These are phyloP conservation scores for Naganishia antarctica DNA, from an alignment of 768 basidiomycete species.

Conservation along the genomic window DNA sequence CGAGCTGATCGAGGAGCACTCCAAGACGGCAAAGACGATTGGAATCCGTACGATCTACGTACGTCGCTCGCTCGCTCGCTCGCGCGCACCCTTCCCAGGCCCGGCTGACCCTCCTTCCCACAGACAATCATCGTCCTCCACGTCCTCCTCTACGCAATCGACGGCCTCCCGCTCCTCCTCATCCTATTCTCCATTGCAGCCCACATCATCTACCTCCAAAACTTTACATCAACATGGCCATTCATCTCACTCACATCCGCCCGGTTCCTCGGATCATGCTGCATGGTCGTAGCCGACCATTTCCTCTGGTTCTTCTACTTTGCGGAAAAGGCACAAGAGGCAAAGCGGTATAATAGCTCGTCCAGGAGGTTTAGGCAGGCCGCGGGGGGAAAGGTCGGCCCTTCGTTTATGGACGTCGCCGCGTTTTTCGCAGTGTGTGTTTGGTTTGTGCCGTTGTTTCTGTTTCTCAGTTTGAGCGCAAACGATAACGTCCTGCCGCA, in stretches of 20 bases:
- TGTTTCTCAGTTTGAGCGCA: slow-evolving; percentile 91
- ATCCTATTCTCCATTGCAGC: slow-evolving; percentile 73
- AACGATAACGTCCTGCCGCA: slow-evolving; percentile 90
- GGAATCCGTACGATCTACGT: slow-evolving; percentile 88
- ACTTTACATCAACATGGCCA: slow-evolving; percentile 86
- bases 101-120: background rate
- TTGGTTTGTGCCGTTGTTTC: slow-evolving; percentile 69
- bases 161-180: slow-evolving; percentile 71
- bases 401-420: slow-evolving; percentile 53
- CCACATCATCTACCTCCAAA: slow-evolving; percentile 84
- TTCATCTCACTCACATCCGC: slow-evolving; percentile 81
- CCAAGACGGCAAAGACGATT: slow-evolving; percentile 68
- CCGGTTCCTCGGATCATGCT: slow-evolving; percentile 78
- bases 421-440: slow-evolving; percentile 55
- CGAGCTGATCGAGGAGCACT: slow-evolving; percentile 92
- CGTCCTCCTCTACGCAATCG: slow-evolving; percentile 67
- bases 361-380: background rate
- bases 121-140: slow-evolving; percentile 78
- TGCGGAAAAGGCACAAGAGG: slow-evolving; percentile 52
- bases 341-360: slow-evolving; percentile 29
- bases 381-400: slow-evolving; percentile 25
- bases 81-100: background rate
- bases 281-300: slow-evolving; percentile 80
- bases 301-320: slow-evolving; percentile 98
- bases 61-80: no score